These are phyloP conservation scores for Viola odorata DNA, from an alignment of 345 rosid species.

Conservation along the genomic window DNA sequence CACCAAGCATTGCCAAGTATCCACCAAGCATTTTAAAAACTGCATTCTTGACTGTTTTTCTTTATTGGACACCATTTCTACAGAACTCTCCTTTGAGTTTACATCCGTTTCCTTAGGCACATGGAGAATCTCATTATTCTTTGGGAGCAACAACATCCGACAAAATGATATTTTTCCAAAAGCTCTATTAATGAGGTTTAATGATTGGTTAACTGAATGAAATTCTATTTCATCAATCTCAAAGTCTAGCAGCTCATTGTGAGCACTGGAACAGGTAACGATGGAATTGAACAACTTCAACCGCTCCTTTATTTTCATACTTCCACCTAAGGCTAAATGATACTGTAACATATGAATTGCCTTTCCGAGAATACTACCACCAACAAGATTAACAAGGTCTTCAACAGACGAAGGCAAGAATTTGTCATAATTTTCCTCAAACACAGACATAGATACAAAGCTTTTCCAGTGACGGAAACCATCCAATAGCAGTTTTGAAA, in stretches of 20 bases:
- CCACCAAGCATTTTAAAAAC: constrained; percentile 48
- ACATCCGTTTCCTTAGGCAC: constrained; percentile 27
- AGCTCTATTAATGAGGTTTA: constrained; percentile 51
- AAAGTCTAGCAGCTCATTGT: constrained; percentile 49
- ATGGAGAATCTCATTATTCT: constrained; percentile 24
- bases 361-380: constrained; percentile 66
- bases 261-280: constrained; percentile 27
- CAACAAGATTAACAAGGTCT: constrained; percentile 45
- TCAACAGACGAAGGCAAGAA: constrained; percentile 39
- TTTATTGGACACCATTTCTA: constrained; percentile 24
- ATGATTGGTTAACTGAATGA: constrained; percentile 37
- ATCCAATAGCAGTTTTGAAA: constrained; percentile 47
- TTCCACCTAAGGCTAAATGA: constrained; percentile 47
- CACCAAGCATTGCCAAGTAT: constrained; percentile 58
- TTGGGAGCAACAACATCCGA: constrained; percentile 54
- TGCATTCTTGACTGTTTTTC: constrained; percentile 37
- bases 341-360: constrained; percentile 54
- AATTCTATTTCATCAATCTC: constrained; percentile 38
- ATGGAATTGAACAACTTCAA: constrained; percentile 51
- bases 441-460: constrained; percentile 47
- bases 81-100: constrained; percentile 23
- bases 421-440: constrained; percentile 56
- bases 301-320: constrained; percentile 38
- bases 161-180: constrained; percentile 56
- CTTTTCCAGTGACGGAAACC: constrained; percentile 54